Evolutionary conservation across 2,329 filamentous ascomycete species (phyloP).

Genomic region (Microdochium bolleyi): DNA sequence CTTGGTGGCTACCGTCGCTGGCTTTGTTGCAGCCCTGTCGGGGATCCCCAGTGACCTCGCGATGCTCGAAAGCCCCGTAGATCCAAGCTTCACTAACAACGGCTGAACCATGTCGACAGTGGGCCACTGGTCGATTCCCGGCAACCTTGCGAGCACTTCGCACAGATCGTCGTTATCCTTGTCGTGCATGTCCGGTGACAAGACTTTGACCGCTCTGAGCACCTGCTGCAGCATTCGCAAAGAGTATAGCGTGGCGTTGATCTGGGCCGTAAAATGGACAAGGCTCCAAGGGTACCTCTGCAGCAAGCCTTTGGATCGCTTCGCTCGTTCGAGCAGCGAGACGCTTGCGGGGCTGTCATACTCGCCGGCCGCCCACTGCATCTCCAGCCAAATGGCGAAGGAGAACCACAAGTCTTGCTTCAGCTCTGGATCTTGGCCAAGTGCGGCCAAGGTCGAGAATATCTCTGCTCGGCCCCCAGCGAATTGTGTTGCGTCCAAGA

Average conservation of each 20-base stretch:
- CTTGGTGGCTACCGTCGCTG: not conserved
- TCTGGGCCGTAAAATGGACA: constrained; percentile 53
- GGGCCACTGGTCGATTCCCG: not conserved
- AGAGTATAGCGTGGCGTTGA: constrained; percentile 55
- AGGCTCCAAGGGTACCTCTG: constrained; percentile 42
- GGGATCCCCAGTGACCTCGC: not conserved
- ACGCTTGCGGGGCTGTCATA: constrained; percentile 21
- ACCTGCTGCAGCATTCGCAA: constrained; percentile 47
- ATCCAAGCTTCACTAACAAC: not conserved
- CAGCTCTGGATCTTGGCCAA: constrained; percentile 8
- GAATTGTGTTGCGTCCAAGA: constrained; percentile 12
- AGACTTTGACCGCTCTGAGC: constrained; percentile 22
- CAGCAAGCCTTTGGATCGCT: constrained; percentile 16
- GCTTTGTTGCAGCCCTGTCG: not conserved
- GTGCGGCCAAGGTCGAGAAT: constrained; percentile 11
- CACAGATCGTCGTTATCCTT: not conserved
- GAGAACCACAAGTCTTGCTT: constrained; percentile 20
- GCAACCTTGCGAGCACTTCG: not conserved
- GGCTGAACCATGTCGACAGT: not conserved
- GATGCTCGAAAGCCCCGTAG: not conserved
- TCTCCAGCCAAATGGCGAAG: constrained; percentile 27
- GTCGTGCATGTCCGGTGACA: not conserved
- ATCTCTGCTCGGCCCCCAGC: constrained; percentile 14
- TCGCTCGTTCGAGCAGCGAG: constrained; percentile 17
- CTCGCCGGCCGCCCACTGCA: constrained; percentile 20